phyloP scores from a whole-genome alignment of 2,329 filamentous ascomycete species.

The Geosmithia morbida region DNA sequence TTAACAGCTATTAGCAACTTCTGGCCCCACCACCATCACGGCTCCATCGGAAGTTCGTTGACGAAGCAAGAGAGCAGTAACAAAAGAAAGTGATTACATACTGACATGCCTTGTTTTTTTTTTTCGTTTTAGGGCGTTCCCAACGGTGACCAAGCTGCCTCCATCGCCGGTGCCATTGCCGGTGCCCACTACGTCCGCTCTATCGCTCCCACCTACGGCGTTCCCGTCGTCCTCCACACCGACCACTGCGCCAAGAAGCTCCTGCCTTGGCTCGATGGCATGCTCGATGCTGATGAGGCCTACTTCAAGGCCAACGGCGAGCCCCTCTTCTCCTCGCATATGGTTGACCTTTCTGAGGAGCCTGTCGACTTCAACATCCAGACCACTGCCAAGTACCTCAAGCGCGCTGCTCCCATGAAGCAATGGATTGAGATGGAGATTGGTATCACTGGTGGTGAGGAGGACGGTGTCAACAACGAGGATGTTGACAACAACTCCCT shows the following conservation, averaged over 20 bases:
- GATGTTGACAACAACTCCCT: constrained; percentile 91
- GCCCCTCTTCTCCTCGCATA: constrained; percentile 92
- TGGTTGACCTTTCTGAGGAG: constrained; percentile 97
- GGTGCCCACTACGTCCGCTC: constrained; percentile 88
- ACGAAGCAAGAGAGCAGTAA: no score
- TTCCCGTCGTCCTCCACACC: constrained; percentile 89
- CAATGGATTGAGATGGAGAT: constrained; percentile 97
- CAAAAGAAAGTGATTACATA: no score
- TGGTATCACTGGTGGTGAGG: constrained; percentile 85
- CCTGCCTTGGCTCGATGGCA: constrained; percentile 91
- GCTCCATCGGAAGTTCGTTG: no score
- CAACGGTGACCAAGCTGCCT: constrained; percentile 72
- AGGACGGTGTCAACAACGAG: constrained; percentile 98
- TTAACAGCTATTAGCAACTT: background rate
- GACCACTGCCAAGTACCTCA: constrained; percentile 84
- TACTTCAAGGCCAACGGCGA: constrained; percentile 91
- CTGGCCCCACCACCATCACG: no score
- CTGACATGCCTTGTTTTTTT: background rate
- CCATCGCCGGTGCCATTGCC: constrained; percentile 75
- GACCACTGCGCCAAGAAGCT: constrained; percentile 99
- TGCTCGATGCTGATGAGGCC: constrained; percentile 84
- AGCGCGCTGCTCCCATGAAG: constrained; percentile 92
- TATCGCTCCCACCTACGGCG: constrained; percentile 72
- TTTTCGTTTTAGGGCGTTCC: constrained; percentile 44
- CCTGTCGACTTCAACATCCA: constrained; percentile 77